Evolutionary conservation across 768 basidiomycete genomes (phyloP), one percentile per base, ranked within the genome.

Genomic region (Boletus subparvulus): DNA sequence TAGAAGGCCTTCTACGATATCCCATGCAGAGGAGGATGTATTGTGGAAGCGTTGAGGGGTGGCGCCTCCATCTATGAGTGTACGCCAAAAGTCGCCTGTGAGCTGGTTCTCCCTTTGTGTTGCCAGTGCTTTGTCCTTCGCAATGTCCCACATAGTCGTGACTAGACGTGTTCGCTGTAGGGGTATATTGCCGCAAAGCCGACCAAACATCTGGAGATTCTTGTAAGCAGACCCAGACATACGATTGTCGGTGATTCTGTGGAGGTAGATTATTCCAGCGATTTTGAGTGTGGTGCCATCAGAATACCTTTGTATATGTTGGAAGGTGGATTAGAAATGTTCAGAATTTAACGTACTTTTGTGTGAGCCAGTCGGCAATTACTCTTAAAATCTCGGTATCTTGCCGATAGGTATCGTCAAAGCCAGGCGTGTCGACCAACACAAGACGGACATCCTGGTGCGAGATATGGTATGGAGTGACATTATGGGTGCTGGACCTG

Each of bases 121-220:
- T n/a, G 40, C 58, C 12, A 56, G 16, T 1, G 16, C 12, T 6
- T 1, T 28, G 35, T 69, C 69, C 19, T 47, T 66, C 13, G 63
- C 66, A 1, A 9, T 26, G 43, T 67, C 66, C 77, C 75, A 77
- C 70, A 73, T 75, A 1, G 72, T 77, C 1, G 76, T 78, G n/a
- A 71, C 63, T 14, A 78, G 56, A 19, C 68, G 59, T 5, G 73
- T 64, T n/a, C 73, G 74, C 33, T 19, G 59, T 28, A 73, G 50
- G 7, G 69, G 63, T 6, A 56, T 19, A 11, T 63, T 36, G 5
- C 77, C 77, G 37, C 77, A 78, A 17, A 78, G 54, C 26, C 65
- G 61, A 26, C 64, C 58, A 54, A 77, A 75, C 59, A 75, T 53
- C n/a, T 61, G 56, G 47, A 77, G 68, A 53, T 73, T 75, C 41